phyloP scores from a whole-genome alignment of 768 basidiomycete genomes.

The Crassisporium funariophilum region DNA sequence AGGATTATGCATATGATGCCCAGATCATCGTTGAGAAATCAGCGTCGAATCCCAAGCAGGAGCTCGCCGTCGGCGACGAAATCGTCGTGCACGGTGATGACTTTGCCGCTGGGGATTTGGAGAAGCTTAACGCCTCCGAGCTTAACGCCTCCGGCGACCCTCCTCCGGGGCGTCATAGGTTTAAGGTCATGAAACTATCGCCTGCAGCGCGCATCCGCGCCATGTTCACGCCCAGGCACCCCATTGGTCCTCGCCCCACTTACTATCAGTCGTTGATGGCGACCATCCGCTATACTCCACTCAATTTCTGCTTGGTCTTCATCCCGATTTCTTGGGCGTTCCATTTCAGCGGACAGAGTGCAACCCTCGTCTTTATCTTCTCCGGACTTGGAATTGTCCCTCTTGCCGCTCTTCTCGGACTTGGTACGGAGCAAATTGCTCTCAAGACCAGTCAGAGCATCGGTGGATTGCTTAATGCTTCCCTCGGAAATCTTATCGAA shows the following conservation, averaged over 20 bases:
- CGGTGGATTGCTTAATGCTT: slow-evolving; percentile 56
- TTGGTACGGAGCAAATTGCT: slow-evolving; percentile 57
- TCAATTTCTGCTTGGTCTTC: slow-evolving; percentile 48
- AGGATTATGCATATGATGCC: slow-evolving; percentile 15
- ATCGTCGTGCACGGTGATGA: slow-evolving; percentile 7
- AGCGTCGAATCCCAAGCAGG: not conserved
- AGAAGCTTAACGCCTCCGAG: slow-evolving; percentile 19
- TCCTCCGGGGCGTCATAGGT: slow-evolving; percentile 4
- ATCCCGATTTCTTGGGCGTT: slow-evolving; percentile 55
- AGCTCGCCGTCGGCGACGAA: not conserved
- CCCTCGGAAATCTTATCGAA: slow-evolving; percentile 54
- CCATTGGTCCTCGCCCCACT: slow-evolving; percentile 36
- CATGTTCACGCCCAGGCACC: slow-evolving; percentile 33
- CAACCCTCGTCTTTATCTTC: slow-evolving; percentile 49
- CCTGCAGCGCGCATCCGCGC: slow-evolving; percentile 27
- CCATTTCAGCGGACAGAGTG: slow-evolving; percentile 45
- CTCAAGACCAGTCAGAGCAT: slow-evolving; percentile 49
- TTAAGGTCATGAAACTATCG: slow-evolving; percentile 13
- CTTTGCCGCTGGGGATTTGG: slow-evolving; percentile 14
- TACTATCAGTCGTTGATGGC: slow-evolving; percentile 35
- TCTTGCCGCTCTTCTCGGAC: slow-evolving; percentile 50
- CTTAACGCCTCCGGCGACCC: no score
- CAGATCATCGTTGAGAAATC: slow-evolving; percentile 5
- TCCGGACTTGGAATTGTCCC: slow-evolving; percentile 53
- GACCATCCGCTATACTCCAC: slow-evolving; percentile 33